Conservation (phyloP, 2,329 filamentous ascomycete species). For the Hypoxylon sp. region DNA sequence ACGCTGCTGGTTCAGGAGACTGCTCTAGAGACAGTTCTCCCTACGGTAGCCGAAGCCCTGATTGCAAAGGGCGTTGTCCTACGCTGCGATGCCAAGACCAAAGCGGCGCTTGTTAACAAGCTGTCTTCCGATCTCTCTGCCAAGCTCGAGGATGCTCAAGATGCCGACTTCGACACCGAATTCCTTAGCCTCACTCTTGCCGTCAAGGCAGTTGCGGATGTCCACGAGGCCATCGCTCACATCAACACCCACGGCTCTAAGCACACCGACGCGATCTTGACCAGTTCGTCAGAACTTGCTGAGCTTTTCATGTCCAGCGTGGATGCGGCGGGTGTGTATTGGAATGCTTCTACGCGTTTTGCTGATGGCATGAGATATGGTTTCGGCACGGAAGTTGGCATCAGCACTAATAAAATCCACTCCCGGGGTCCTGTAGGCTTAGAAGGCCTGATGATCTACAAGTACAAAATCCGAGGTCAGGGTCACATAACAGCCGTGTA, state of each 20-base stretch:
- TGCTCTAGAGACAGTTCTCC: conserved; percentile 77
- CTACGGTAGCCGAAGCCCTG: conserved; percentile 80
- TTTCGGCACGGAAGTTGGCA: conserved; percentile 97
- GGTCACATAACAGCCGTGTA: conserved; percentile 89
- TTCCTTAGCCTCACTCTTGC: conserved; percentile 89
- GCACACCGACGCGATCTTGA: conserved; percentile 94
- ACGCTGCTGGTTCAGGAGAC: conserved; percentile 87
- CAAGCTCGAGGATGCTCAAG: conserved; percentile 74
- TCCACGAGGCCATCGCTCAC: conserved; percentile 83
- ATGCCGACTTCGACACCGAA: conserved; percentile 87
- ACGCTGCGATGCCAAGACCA: conserved; percentile 81
- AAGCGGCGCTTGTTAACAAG: conserved; percentile 71
- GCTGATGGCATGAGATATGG: conserved; percentile 97
- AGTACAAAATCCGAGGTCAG: conserved; percentile 88
- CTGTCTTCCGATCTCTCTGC: conserved; percentile 57
- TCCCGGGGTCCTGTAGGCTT: conserved; percentile 92
- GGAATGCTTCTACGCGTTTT: conserved; percentile 95
- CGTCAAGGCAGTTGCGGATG: conserved; percentile 79
- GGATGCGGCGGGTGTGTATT: conserved; percentile 94
- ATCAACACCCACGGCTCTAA: conserved; percentile 94
- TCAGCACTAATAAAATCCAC: conserved; percentile 99
- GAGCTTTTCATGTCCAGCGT: conserved; percentile 87
- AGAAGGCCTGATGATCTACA: conserved; percentile 96
- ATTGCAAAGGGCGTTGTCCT: conserved; percentile 83
- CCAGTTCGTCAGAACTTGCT: conserved; percentile 75